Percentiles rank a stretch among this genome's conserved stretches.
Evolutionary conservation across 106 monocot species (phyloP).

Genomic region (Posidonia australis): DNA sequence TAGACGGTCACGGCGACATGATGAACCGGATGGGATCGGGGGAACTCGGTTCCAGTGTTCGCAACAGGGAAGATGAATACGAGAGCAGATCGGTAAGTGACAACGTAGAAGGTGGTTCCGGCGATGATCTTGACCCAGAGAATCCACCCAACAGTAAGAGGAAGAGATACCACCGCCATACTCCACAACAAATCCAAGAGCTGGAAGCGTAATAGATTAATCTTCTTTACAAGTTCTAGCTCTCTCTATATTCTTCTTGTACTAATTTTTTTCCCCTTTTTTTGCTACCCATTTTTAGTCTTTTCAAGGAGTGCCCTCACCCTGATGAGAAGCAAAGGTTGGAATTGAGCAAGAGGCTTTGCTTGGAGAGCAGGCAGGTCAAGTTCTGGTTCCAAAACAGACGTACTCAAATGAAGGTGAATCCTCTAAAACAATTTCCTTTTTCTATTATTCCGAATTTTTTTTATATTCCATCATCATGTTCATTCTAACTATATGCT

Average conservation of each 20-base stretch:
- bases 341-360: constrained; percentile 74
- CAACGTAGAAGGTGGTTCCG: constrained; percentile 58
- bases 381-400: constrained; percentile 98
- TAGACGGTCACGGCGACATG: constrained; percentile 26
- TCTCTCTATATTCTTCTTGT: neutral
- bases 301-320: constrained; percentile 63
- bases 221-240: too few relatives aligned
- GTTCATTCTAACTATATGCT: neutral
- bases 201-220: constrained; percentile 55
- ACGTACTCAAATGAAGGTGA: constrained; percentile 95
- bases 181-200: constrained; percentile 91
- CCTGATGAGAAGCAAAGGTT: constrained; percentile 89
- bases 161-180: constrained; percentile 91
- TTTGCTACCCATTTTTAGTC: constrained; percentile 11
- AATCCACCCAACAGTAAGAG: constrained; percentile 58
- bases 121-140: constrained; percentile 52
- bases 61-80: constrained; percentile 55
- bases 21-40: constrained; percentile 13
- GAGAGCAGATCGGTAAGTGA: constrained; percentile 73
- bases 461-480: neutral
- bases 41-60: constrained; percentile 9
- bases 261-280: neutral
- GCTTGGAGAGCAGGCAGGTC: constrained; percentile 67
- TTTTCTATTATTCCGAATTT: neutral
- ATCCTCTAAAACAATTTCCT: neutral